Conservation (phyloP, 306 rosid genomes). For the Mimosa bimucronata region DNA sequence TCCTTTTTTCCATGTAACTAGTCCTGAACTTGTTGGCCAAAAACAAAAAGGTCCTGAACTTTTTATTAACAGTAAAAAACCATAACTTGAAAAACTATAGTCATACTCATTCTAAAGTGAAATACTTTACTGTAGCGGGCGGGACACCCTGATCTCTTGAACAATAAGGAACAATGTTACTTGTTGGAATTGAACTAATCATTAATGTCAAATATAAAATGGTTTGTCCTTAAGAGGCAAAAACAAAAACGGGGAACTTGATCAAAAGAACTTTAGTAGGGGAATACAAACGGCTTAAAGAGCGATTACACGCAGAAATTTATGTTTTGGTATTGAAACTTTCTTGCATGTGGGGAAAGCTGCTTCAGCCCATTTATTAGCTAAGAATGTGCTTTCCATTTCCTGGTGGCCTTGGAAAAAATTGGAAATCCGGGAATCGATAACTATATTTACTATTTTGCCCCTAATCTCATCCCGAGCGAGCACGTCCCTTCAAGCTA, state of each 20-base stretch:
- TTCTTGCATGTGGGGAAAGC: background rate
- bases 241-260: no score
- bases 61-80: no score
- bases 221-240: background rate
- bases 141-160: background rate
- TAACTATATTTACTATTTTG: background rate
- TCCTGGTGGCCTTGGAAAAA: background rate
- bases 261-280: no score
- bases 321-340: background rate
- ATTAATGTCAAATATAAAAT: no score
- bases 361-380: background rate
- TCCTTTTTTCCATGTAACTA: background rate
- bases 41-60: no score
- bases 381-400: background rate
- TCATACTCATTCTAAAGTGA: no score
- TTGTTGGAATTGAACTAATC: background rate
- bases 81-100: background rate
- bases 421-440: background rate
- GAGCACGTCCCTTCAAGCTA: background rate
- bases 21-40: no score
- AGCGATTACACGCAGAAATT: background rate
- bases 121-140: no score
- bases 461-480: background rate
- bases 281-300: no score
- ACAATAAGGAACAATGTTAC: background rate